A percentile compares a stretch with the other conserved stretches of the same genome.
Evolutionary conservation across 2,329 filamentous ascomycete genomes (phyloP).

Genomic region (Incumbomyces delicatus): DNA sequence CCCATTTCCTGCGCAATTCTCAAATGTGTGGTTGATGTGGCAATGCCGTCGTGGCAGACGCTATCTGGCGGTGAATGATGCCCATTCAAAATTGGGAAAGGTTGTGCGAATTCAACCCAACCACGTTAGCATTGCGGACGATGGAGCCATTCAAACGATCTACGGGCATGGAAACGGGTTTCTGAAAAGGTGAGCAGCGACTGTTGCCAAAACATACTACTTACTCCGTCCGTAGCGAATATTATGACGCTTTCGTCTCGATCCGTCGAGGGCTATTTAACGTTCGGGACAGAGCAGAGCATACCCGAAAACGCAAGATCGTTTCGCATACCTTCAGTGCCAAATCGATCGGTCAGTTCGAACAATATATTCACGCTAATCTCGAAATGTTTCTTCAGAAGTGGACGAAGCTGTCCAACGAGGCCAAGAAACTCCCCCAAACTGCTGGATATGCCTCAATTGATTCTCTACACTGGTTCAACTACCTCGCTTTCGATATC

Average conservation of each 20-base stretch:
- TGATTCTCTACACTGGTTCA: slow-evolving; percentile 74
- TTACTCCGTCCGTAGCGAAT: slow-evolving; percentile 48
- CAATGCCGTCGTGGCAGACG: slow-evolving; percentile 56
- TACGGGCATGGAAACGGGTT: slow-evolving; percentile 76
- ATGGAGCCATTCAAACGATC: slow-evolving; percentile 62
- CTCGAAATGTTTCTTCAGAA: slow-evolving; percentile 62
- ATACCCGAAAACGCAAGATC: slow-evolving; percentile 81
- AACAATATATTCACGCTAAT: slow-evolving; percentile 78
- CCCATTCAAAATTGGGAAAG: slow-evolving; percentile 67
- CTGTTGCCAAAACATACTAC: not conserved
- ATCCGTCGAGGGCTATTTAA: slow-evolving; percentile 83
- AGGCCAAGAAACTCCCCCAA: slow-evolving; percentile 30
- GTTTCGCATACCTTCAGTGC: slow-evolving; percentile 78
- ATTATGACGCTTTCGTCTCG: slow-evolving; percentile 86
- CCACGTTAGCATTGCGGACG: slow-evolving; percentile 73
- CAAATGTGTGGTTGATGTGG: slow-evolving; percentile 70
- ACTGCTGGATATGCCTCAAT: slow-evolving; percentile 50
- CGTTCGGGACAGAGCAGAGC: slow-evolving; percentile 69
- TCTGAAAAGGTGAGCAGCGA: slow-evolving; percentile 52
- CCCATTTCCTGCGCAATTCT: slow-evolving; percentile 52
- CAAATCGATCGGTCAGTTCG: slow-evolving; percentile 73
- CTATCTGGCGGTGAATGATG: slow-evolving; percentile 55
- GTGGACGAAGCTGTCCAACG: slow-evolving; percentile 57
- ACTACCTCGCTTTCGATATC: slow-evolving; percentile 53
- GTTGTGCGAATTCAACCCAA: slow-evolving; percentile 75